Conservation (phyloP, 2,329 filamentous ascomycete genomes). For the Knoxdaviesia capensis region DNA sequence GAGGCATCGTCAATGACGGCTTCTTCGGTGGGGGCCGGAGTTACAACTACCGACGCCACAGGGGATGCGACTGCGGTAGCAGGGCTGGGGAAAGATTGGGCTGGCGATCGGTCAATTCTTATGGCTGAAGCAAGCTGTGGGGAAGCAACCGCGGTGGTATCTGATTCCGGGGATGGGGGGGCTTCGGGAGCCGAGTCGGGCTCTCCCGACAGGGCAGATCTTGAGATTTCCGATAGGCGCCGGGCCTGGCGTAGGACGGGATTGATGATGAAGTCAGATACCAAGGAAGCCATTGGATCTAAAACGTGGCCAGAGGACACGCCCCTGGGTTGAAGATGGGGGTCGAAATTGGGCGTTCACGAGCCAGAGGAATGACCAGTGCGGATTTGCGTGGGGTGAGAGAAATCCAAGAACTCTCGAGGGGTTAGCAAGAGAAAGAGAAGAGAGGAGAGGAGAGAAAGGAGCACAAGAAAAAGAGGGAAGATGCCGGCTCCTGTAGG, state of each 20-base stretch:
- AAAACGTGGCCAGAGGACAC: too few species aligned
- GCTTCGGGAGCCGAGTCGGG: conserved; percentile 11
- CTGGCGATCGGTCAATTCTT: background rate
- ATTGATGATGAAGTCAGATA: conserved; percentile 45
- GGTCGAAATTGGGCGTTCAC: conserved; percentile 1
- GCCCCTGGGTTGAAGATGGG: too few species aligned
- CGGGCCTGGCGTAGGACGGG: conserved; percentile 46
- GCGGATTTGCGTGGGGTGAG: background rate
- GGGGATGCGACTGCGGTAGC: background rate
- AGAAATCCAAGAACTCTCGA: background rate
- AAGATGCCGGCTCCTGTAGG: background rate
- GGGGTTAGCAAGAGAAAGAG: background rate
- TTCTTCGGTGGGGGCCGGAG: too few species aligned
- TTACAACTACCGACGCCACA: too few species aligned
- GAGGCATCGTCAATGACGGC: background rate
- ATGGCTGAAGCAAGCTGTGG: background rate
- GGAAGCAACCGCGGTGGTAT: background rate
- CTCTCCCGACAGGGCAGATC: conserved; percentile 16
- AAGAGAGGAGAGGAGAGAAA: background rate
- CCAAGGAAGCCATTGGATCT: conserved; percentile 35
- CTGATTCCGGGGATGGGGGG: conserved; percentile 2
- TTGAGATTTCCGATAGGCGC: conserved; percentile 34
- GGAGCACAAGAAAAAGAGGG: background rate
- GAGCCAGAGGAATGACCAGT: background rate
- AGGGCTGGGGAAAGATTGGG: background rate